Base-by-base conservation (phyloP, 495 filamentous ascomycete genomes). In the Neurospora sp. region DNA sequence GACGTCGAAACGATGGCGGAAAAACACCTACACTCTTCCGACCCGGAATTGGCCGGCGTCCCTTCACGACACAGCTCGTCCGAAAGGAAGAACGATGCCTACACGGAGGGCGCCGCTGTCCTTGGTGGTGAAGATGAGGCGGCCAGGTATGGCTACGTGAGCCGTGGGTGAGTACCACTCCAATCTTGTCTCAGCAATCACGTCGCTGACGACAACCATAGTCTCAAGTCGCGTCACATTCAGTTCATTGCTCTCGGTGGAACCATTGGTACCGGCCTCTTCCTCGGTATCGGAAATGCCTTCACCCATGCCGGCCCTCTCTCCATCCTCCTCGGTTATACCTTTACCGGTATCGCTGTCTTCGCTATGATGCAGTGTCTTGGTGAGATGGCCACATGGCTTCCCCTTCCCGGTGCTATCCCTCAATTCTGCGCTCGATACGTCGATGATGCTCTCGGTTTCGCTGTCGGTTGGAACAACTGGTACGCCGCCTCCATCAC, bases 391-490 rank as follows among this genome's bases (percentile, higher is more conserved):
- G 87, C 89, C 70, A 87, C 89, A 71, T 90, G 88, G 83, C 85
- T 92, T 48, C 86, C 90, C 1, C 77, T 87, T 7, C 80, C 83
- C 5, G 85, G 85, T 35, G 82, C 83, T 8, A 79, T 87, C 31
- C 82, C 83, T 5, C 76, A 91, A 31, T 92, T 92, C 72, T 91
- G 91, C 59, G 84, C 91, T 69, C 89, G 91, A 71, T 89, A 91
- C 72, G 88, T 92, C 72, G 90, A 91, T 54, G 88, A 90, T 23
- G 88, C 88, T 77, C 83, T 93, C 76, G 91, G 92, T n/a, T 92
- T 92, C 74, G 88, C 91, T 69, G 88, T 92, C 78, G 91, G 91
- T 41, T 92, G 90, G 90, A 89, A 90, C 76, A 88, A 81, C 42
- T 81, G 75, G 75, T 80, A 82, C 70, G 70, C 76, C n/a, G 75